Percentiles rank a stretch among this genome's conserved stretches.
phyloP scores from a whole-genome alignment of 306 rosid genomes.

The Mimosa bimucronata region DNA sequence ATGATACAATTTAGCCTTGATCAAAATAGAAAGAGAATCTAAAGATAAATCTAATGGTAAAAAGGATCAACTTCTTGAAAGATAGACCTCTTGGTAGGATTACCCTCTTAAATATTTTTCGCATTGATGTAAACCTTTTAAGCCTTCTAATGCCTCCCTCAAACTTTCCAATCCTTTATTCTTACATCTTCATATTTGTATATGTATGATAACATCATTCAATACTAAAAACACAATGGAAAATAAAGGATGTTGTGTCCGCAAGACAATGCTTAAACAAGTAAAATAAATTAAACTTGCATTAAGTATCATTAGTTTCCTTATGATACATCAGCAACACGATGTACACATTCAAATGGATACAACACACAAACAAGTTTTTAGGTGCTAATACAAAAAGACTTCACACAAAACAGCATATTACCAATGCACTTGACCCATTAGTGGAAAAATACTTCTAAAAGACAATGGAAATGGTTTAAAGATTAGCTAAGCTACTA shows the following conservation, averaged over 20 bases:
- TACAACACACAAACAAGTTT: not conserved
- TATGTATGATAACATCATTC: not conserved
- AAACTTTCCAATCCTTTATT: not conserved
- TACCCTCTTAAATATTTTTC: conserved; percentile 9
- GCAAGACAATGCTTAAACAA: conserved; percentile 17
- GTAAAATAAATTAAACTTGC: conserved; percentile 5
- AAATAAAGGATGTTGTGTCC: not conserved
- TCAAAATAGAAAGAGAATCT: not conserved
- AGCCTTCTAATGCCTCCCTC: not conserved
- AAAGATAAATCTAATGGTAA: not conserved
- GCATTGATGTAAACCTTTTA: not conserved
- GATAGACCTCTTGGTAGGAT: not conserved
- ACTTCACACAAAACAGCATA: not conserved
- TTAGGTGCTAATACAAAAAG: too few species aligned
- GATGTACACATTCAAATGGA: conserved; percentile 14
- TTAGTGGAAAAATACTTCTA: not conserved
- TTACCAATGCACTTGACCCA: not conserved
- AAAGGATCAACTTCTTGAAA: too few species aligned
- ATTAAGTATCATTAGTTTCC: conserved; percentile 20
- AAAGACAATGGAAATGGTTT: not conserved
- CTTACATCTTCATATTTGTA: not conserved
- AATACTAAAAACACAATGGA: conserved; percentile 7
- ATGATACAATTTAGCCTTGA: too few species aligned
- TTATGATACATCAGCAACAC: conserved; percentile 3
- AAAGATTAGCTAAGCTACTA: conserved; percentile 5